Evolutionary conservation across 768 basidiomycete genomes (phyloP).

Genomic region (Podaxis sp.): DNA sequence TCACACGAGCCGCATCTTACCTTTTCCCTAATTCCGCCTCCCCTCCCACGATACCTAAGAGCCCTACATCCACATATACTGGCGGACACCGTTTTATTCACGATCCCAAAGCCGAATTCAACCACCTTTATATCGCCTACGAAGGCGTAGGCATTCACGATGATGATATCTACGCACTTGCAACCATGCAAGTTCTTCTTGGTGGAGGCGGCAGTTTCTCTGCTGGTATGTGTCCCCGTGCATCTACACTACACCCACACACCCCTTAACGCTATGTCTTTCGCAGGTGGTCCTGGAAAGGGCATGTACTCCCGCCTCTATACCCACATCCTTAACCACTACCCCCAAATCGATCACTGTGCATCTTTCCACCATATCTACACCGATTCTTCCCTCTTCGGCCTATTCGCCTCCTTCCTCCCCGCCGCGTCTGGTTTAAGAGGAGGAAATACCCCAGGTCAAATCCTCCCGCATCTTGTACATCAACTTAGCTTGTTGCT

Average conservation of each 20-base stretch:
- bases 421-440: slow-evolving; percentile 53
- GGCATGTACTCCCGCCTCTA: slow-evolving; percentile 99
- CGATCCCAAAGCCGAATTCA: slow-evolving; percentile 65
- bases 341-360: slow-evolving; percentile 92
- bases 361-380: slow-evolving; percentile 98
- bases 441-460: slow-evolving; percentile 59
- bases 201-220: slow-evolving; percentile 97
- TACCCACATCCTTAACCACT: slow-evolving; percentile 92
- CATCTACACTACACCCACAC: neutral
- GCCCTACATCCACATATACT: slow-evolving; percentile 61
- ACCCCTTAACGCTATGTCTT: slow-evolving; percentile 6
- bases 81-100: slow-evolving; percentile 77
- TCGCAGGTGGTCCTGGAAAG: slow-evolving; percentile 87
- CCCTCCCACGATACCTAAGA: slow-evolving; percentile 24
- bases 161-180: slow-evolving; percentile 88
- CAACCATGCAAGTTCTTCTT: slow-evolving; percentile 90
- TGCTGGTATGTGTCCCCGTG: slow-evolving; percentile 48
- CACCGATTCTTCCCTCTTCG: slow-evolving; percentile 89
- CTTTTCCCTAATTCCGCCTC: slow-evolving; percentile 46
- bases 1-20: slow-evolving; percentile 77
- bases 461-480: slow-evolving; percentile 80
- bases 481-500: slow-evolving; percentile 84
- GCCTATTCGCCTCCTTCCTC: slow-evolving; percentile 82
- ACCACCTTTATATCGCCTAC: slow-evolving; percentile 90
- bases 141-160: slow-evolving; percentile 91